phyloP scores from a whole-genome alignment of 768 basidiomycete genomes.

The Chalciporus piperatus region DNA sequence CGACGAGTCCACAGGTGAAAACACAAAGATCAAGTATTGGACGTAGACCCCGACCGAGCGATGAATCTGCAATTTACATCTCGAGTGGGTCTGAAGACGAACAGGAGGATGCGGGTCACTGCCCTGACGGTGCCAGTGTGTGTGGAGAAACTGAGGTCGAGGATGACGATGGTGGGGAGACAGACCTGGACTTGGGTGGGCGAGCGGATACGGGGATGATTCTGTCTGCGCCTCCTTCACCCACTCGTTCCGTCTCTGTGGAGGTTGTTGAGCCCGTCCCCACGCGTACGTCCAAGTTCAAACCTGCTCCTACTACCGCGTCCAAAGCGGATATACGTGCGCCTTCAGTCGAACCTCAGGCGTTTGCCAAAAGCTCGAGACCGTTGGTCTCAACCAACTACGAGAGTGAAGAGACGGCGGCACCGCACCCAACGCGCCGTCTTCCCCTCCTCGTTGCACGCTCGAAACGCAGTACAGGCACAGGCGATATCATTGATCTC shows the following conservation, averaged over 20 bases:
- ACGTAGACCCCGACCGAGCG: constrained; percentile 8
- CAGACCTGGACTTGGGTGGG: constrained; percentile 4
- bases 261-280: neutral
- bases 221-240: constrained; percentile 22
- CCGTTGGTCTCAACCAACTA: neutral
- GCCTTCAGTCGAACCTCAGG: neutral
- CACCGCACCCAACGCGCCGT: neutral
- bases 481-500: constrained; percentile 40
- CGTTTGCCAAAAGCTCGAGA: neutral
- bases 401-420: neutral
- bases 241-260: neutral
- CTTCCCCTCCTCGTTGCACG: constrained; percentile 26
- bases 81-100: constrained; percentile 29
- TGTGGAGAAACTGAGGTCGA: neutral
- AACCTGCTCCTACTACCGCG: constrained; percentile 1
- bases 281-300: constrained; percentile 18
- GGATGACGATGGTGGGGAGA: neutral
- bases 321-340: neutral
- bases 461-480: constrained; percentile 7
- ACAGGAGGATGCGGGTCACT: neutral
- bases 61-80: constrained; percentile 21
- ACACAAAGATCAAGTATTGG: neutral
- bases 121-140: neutral
- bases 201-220: constrained; percentile 26
- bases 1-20: neutral